These are phyloP conservation scores for Microdochium nivale DNA, from an alignment of 2,329 filamentous ascomycete genomes.

Conservation along the genomic window DNA sequence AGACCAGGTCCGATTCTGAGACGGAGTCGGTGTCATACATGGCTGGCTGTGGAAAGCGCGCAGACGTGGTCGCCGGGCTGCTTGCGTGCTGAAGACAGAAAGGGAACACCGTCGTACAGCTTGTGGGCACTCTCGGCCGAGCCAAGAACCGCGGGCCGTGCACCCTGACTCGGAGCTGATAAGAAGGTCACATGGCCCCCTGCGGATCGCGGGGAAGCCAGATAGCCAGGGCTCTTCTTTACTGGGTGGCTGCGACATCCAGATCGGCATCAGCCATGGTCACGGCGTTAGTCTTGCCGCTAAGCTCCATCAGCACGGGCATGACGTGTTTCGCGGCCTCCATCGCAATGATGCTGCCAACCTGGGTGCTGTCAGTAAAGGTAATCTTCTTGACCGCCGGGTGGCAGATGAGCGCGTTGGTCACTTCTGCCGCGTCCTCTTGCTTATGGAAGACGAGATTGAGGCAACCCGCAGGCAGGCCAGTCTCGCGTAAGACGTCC, in stretches of 20 bases:
- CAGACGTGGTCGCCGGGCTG: no score
- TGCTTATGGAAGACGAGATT: slow-evolving; percentile 26
- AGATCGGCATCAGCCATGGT: slow-evolving; percentile 36
- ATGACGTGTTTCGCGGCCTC: slow-evolving; percentile 30
- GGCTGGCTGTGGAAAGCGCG: no score
- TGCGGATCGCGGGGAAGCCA: no score
- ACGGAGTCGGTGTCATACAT: no score
- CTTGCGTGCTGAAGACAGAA: no score
- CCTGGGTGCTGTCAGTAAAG: slow-evolving; percentile 33
- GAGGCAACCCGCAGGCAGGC: slow-evolving; percentile 28
- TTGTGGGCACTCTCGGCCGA: no score
- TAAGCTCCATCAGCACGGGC: slow-evolving; percentile 36
- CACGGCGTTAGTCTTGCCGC: slow-evolving; percentile 34
- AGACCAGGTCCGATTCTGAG: no score
- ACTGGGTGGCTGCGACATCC: slow-evolving; percentile 24
- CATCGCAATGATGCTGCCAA: slow-evolving; percentile 30
- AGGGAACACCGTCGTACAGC: no score
- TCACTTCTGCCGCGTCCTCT: slow-evolving; percentile 22
- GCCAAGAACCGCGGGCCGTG: no score
- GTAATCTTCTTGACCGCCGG: slow-evolving; percentile 28
- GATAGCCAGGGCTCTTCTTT: no score
- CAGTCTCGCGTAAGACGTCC: slow-evolving; percentile 27
- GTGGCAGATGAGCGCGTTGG: slow-evolving; percentile 25
- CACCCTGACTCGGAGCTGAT: no score
- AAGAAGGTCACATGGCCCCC: no score